Conservation (phyloP, 1,139 yeast genomes). For the Debaryomyces singareniensis region DNA sequence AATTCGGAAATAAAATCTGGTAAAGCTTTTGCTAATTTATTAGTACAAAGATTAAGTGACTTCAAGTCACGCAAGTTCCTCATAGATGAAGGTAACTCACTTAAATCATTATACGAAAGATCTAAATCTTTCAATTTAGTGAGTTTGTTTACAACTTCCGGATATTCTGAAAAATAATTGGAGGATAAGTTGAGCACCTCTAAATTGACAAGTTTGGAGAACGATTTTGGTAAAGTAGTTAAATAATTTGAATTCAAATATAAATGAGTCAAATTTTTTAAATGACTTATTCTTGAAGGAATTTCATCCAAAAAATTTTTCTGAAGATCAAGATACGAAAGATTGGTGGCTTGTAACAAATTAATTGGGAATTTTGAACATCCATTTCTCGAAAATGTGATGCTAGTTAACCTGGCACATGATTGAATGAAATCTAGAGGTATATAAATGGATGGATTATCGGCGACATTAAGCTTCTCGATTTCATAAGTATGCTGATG, state of each 20-base stretch:
- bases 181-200: slow-evolving; percentile 70
- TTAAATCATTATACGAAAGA: slow-evolving; percentile 73
- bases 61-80: slow-evolving; percentile 54
- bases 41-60: slow-evolving; percentile 70
- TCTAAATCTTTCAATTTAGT: slow-evolving; percentile 62
- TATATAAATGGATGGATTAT: slow-evolving; percentile 78
- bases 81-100: slow-evolving; percentile 54
- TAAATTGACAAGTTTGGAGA: slow-evolving; percentile 51
- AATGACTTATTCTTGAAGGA: slow-evolving; percentile 51
- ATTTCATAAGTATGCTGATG: slow-evolving; percentile 81
- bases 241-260: slow-evolving; percentile 72
- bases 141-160: slow-evolving; percentile 63
- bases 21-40: slow-evolving; percentile 51
- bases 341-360: slow-evolving; percentile 59
- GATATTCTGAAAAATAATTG: slow-evolving; percentile 65
- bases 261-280: slow-evolving; percentile 49
- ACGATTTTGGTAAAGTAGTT: slow-evolving; percentile 54
- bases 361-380: slow-evolving; percentile 69
- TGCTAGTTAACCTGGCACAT: slow-evolving; percentile 61
- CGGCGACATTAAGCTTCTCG: slow-evolving; percentile 75
- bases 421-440: slow-evolving; percentile 85
- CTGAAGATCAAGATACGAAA: slow-evolving; percentile 70
- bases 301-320: slow-evolving; percentile 66
- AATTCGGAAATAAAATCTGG: slow-evolving; percentile 52
- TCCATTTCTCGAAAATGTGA: slow-evolving; percentile 69